Conservation (phyloP, 1,284 basidiomycete genomes). For the Trametes polyzona region DNA sequence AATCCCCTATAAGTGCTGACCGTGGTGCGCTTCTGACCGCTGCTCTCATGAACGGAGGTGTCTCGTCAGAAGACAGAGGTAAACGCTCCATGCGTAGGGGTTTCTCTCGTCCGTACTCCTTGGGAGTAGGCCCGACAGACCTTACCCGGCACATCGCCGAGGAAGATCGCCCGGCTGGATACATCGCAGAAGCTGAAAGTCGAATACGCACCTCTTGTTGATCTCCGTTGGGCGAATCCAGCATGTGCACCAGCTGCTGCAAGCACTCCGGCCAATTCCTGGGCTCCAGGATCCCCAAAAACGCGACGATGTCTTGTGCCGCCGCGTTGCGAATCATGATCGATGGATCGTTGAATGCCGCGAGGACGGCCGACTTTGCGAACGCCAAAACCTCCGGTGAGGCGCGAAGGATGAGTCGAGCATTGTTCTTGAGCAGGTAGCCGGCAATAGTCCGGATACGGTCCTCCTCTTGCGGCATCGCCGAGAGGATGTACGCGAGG, state of each 20-base stretch:
- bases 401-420: constrained; percentile 69
- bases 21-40: no score
- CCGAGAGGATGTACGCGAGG: constrained; percentile 91
- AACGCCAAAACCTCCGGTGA: constrained; percentile 74
- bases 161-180: no score
- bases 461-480: constrained; percentile 82
- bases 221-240: constrained; percentile 74
- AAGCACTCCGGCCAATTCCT: constrained; percentile 94
- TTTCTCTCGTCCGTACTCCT: no score
- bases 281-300: constrained; percentile 85
- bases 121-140: no score
- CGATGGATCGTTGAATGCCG: constrained; percentile 79
- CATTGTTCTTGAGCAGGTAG: constrained; percentile 96
- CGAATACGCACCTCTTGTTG: constrained; percentile 79
- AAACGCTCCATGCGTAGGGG: no score
- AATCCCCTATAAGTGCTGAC: no score
- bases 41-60: no score
- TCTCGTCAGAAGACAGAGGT: no score
- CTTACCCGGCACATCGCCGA: no score
- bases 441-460: constrained; percentile 95
- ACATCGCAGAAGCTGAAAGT: not conserved
- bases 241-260: constrained; percentile 76
- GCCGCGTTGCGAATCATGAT: constrained; percentile 91
- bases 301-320: constrained; percentile 87
- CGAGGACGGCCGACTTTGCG: constrained; percentile 82